Base-by-base conservation (phyloP, 805 yeast genomes). In the Sugiyamaella chiloensis region DNA sequence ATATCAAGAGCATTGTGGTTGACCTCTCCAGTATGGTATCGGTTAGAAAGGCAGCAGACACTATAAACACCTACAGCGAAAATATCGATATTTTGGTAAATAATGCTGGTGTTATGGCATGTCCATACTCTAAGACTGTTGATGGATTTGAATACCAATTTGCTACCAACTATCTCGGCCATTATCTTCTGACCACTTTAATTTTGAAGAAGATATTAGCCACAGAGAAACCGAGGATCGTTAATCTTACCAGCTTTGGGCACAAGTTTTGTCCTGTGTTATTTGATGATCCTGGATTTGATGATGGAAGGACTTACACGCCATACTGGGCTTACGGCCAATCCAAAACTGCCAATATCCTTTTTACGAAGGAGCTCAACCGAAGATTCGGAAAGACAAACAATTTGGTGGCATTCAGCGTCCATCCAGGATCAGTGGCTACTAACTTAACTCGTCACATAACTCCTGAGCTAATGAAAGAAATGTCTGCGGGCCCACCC, bases 81-180 rank as follows among this genome's bases (percentile, higher is more conserved):
- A 23, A 67, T 17, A 61, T 87, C 23, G 81, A 86, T 61, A 63
- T 87, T 19, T 69, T 87, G 26, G 73, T 87, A 37, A 79, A 85
- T 56, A 87, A 87, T 63, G 90, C 95, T 1, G 93, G 95, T 1
- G 79, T 83, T 3, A 82, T 85, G 80, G 89, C 85, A 12, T 70
- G 82, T n/a, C 91, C 95, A 0, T 80, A 69, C 61, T 69, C 75
- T 14, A 56, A 71, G 24, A 84, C 95, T 0, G 72, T 70, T 30
- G 88, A 84, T 56, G 79, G 79, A 2, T 85, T 84, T 60, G 96
- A 87, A 62, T 72, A 85, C 11, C 95, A 87, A 60, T 67, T 85
- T 49, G 95, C 85, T 59, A 82, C 89, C 1, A 85, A 85, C 60
- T 87, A 81, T 60, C 67, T 87, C 9, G 76, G 93, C 0, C 93